Percentiles rank a stretch among this genome's conserved stretches.
phyloP scores from a whole-genome alignment of 2,329 filamentous ascomycete genomes.

The Colletotrichum lini region DNA sequence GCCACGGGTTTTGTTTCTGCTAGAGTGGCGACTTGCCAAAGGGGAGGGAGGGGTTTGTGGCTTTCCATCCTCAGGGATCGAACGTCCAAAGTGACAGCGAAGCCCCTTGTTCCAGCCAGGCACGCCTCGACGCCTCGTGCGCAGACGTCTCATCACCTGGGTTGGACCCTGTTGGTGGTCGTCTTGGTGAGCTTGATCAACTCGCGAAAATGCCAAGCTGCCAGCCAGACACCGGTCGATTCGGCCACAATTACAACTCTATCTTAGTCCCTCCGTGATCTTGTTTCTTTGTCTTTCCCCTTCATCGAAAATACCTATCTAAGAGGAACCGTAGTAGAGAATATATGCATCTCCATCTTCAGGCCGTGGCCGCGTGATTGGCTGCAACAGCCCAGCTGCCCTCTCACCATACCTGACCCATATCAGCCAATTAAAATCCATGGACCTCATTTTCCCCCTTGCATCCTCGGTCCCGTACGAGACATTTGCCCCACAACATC shows the following conservation, averaged over 20 bases:
- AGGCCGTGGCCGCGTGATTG: not conserved
- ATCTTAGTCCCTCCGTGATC: not conserved
- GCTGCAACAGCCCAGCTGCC: not conserved
- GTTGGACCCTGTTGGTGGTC: conserved; percentile 22
- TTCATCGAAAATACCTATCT: too few species aligned
- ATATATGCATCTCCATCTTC: too few species aligned
- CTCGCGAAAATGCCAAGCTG: not conserved
- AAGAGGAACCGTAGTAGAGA: too few species aligned
- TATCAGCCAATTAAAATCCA: not conserved
- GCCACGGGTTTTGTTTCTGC: not conserved
- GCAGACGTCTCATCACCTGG: conserved; percentile 6
- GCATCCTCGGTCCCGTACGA: conserved; percentile 18
- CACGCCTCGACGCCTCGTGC: conserved; percentile 34
- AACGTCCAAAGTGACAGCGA: conserved; percentile 22
- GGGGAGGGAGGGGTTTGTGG: not conserved
- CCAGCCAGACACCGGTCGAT: not conserved
- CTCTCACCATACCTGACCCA: not conserved
- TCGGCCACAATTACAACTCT: not conserved
- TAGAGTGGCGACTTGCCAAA: not conserved
- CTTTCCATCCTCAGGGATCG: not conserved
- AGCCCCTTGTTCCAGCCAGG: conserved; percentile 30
- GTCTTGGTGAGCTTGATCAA: not conserved
- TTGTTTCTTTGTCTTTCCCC: too few species aligned
- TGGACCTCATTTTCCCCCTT: not conserved
- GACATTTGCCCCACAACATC: conserved; percentile 20